Conservation (phyloP, 495 filamentous ascomycete genomes). For the Penicillium maclennaniae region DNA sequence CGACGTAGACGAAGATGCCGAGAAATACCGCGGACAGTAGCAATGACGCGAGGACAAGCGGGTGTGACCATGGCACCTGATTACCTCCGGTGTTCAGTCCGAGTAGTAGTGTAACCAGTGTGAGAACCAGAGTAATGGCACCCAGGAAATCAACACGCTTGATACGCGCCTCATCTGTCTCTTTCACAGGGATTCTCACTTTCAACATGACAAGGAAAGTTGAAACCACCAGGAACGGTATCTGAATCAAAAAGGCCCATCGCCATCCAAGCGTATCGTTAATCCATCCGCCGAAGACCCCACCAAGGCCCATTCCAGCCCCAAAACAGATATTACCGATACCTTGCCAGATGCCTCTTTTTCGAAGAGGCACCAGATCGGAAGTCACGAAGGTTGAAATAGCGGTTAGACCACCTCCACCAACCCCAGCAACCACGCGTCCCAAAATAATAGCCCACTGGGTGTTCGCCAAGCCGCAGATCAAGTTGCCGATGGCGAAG, state of each 20-base stretch:
- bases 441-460: constrained; percentile 73
- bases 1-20: constrained; percentile 59
- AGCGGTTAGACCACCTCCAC: constrained; percentile 77
- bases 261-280: constrained; percentile 76
- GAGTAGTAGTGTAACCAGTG: constrained; percentile 70
- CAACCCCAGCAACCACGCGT: constrained; percentile 76
- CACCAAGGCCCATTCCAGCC: constrained; percentile 58
- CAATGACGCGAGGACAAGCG: constrained; percentile 67
- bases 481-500: constrained; percentile 77
- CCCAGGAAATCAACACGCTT: constrained; percentile 85
- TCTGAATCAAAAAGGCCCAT: constrained; percentile 76
- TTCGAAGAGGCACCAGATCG: constrained; percentile 78
- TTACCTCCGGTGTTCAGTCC: constrained; percentile 86
- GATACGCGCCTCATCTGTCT: constrained; percentile 52
- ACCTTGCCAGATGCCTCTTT: constrained; percentile 80
- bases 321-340: constrained; percentile 78
- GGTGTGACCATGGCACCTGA: constrained; percentile 78
- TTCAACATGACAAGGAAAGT: constrained; percentile 61
- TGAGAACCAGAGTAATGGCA: constrained; percentile 60
- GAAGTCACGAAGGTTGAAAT: constrained; percentile 79
- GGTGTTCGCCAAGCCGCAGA: constrained; percentile 75
- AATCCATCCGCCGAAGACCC: constrained; percentile 71
- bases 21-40: constrained; percentile 59
- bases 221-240: constrained; percentile 62
- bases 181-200: constrained; percentile 72